phyloP scores from a whole-genome alignment of 345 rosid species.

The Aegle marmelos region DNA sequence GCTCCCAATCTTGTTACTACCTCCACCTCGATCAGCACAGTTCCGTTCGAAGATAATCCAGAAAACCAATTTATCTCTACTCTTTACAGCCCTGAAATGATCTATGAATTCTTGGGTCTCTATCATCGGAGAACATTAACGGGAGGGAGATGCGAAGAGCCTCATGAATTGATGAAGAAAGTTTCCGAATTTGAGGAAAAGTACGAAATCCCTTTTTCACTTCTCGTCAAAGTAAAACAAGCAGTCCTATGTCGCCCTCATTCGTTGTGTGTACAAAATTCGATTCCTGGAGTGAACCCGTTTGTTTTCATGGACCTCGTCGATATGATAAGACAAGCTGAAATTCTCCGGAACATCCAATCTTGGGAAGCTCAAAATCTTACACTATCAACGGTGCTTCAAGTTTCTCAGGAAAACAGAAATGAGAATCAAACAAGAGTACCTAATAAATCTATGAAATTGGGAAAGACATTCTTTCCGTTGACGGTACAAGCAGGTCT shows the following conservation, averaged over 20 bases:
- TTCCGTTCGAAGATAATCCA: not conserved
- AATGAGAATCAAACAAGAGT: too few species aligned
- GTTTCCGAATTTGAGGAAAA: not conserved
- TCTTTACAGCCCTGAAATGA: not conserved
- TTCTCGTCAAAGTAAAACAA: not conserved
- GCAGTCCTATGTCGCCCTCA: not conserved
- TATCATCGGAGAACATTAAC: not conserved
- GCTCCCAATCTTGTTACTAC: not conserved
- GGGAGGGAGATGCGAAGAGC: not conserved
- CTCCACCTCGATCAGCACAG: not conserved
- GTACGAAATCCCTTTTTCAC: not conserved
- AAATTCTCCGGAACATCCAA: not conserved
- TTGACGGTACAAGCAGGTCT: slow-evolving; percentile 1
- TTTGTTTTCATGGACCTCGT: not conserved
- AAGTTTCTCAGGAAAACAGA: too few species aligned
- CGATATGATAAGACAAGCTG: not conserved
- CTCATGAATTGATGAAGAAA: not conserved
- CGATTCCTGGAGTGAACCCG: not conserved
- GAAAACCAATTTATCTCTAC: not conserved
- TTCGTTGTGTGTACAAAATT: not conserved
- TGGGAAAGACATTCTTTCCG: not conserved
- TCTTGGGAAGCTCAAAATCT: not conserved
- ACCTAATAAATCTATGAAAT: not conserved
- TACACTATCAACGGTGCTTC: not conserved
- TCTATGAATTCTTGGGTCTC: not conserved